Base-by-base conservation (phyloP, 768 basidiomycete genomes). In the Podaxis sp. region DNA sequence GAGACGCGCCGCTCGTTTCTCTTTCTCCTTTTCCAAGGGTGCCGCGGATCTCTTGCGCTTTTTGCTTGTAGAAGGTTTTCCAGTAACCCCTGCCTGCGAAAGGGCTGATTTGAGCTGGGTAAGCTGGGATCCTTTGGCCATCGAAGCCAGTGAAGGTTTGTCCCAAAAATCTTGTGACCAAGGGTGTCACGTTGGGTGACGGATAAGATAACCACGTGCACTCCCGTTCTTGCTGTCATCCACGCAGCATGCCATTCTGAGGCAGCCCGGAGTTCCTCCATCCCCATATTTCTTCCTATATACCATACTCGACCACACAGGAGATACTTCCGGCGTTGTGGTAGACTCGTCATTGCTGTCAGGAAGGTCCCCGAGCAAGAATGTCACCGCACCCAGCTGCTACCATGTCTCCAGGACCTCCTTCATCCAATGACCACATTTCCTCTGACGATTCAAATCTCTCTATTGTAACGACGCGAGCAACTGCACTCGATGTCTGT, bases 121-220 rank as follows among this genome's bases (percentile, higher is more conserved):
- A 22, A 98, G 83, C 74, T 98, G 96, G 0, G 96, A 97, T 66
- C 90, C 89, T 70, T 90, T 93, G 49, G 82, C 85, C 89, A 91
- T 91, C 47, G 46, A 57, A 63, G 46, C 13, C 46, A 19, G 56
- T 55, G 22, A 63, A 64, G 47, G 33, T 47, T 36, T 37, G 61
- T 50, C 9, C 49, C 52, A 53, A 65, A 65, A 72, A 71, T 67
- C 67, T 72, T 71, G 71, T 70, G 69, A 74, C 69, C 38, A 58
- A 29, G 37, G 64, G 55, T 19, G 43, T 46, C 17, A 46, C 43
- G 37, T n/a, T 8, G 29, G 27, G 27, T 43, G 47, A 50, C 57
- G 51, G 49, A 59, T 59, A 50, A 63, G 33, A 64, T 59, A 61
- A 27, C 49, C 54, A 64, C 63, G 52, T 55, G 51, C 12, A 27